Conservation (phyloP, 371 early-diverging fungal species). For the Quaeritorhiza haematococci region DNA sequence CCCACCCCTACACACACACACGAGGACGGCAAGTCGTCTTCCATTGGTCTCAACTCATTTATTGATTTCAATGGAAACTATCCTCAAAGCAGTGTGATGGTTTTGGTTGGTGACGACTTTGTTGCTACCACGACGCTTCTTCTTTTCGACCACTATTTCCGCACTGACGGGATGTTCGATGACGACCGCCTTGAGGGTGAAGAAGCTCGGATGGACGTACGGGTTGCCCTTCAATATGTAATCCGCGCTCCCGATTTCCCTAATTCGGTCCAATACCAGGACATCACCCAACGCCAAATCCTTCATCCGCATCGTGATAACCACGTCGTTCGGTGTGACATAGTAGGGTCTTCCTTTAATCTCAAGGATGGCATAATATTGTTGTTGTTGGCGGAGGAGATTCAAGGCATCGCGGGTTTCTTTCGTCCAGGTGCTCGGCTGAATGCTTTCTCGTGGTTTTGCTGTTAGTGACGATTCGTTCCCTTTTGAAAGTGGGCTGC, state of each 20-base stretch:
- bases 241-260: slow-evolving; percentile 82
- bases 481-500: too few species aligned
- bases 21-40: neutral
- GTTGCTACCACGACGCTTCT: slow-evolving; percentile 81
- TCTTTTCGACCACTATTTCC: slow-evolving; percentile 78
- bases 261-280: slow-evolving; percentile 76
- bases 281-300: slow-evolving; percentile 76
- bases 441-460: too few species aligned
- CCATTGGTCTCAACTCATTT: too few species aligned
- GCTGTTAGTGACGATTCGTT: too few species aligned
- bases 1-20: neutral
- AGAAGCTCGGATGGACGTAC: slow-evolving; percentile 66
- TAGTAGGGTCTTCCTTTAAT: slow-evolving; percentile 83
- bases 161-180: slow-evolving; percentile 82
- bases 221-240: slow-evolving; percentile 84
- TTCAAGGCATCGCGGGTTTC: slow-evolving; percentile 19
- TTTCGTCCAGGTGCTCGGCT: too few species aligned
- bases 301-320: slow-evolving; percentile 74
- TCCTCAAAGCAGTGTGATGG: slow-evolving; percentile 70
- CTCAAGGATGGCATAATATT: slow-evolving; percentile 70
- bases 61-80: slow-evolving; percentile 69
- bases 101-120: slow-evolving; percentile 66
- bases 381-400: slow-evolving; percentile 20
- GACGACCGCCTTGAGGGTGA: slow-evolving; percentile 76
- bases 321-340: slow-evolving; percentile 81